Evolutionary conservation across 148 eudicot genomes (phyloP), one percentile per base, ranked within the genome.

Genomic region (Hydrangea macrophylla): DNA sequence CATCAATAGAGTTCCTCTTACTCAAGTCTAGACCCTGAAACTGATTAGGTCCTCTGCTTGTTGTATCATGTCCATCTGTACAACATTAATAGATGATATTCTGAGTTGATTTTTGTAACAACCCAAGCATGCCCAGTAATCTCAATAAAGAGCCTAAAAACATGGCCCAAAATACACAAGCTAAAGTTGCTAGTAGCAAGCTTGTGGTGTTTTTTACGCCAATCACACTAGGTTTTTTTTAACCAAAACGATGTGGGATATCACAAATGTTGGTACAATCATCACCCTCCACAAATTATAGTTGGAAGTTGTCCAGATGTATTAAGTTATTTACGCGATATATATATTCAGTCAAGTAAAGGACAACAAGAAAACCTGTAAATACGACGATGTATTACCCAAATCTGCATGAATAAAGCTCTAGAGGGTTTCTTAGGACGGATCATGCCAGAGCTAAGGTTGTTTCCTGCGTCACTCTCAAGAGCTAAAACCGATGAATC

Each of bases 391-490:
- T 17, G 15, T 23, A 32, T 51, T 89, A 94, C 99, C 96, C 72
- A 90, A 62, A 87, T 81, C 68, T 85, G 88, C 87, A 88, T 86
- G 62, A 82, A 85, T 60, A 94, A 80, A 68, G 96, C 96, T 77
- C 75, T 87, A 24, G 88, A 90, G 37, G 90, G 93, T 75, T 85
- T 90, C 74, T 87, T 94, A 51, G 97, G 99, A 66, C 80, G 90
- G 59, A 94, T 79, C 54, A 71, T 62, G 55, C 71, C 75, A 64
- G 80, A 71, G 78, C 84, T 86, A 63, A 88, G 69, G 67, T 75
- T 68, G 54, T 82, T 87, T 71, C 99, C 99, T 5, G 91, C 76
- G 55, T 90, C 99, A 60, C 75, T 71, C 70, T 90, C 99, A 66
- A 94, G 76, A 27, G 96, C 83, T 58, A 84, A 58, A 64, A 89